phyloP scores from a whole-genome alignment of 2,329 filamentous ascomycete genomes.

The Trichoderma koningii region DNA sequence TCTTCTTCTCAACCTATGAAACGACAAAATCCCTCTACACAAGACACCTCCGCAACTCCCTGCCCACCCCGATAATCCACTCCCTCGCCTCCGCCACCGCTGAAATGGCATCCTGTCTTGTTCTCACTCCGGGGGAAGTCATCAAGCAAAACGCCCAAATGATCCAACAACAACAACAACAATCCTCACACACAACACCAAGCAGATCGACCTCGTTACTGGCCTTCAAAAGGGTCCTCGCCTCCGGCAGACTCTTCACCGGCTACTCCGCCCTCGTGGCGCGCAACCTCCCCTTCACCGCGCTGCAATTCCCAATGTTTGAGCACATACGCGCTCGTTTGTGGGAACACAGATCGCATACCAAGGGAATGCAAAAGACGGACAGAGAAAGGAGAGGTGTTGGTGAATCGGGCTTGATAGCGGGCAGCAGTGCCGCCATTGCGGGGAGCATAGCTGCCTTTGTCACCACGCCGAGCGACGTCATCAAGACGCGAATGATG shows the following conservation, averaged over 20 bases:
- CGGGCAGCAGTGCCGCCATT: slow-evolving; percentile 70
- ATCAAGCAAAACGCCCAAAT: slow-evolving; percentile 95
- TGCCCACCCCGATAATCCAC: slow-evolving; percentile 72
- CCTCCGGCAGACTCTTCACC: slow-evolving; percentile 55
- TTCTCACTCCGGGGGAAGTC: slow-evolving; percentile 86
- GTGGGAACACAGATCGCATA: slow-evolving; percentile 42
- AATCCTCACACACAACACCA: slow-evolving; percentile 2
- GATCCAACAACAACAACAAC: slow-evolving; percentile 46
- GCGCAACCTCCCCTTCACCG: slow-evolving; percentile 83
- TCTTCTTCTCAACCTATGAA: slow-evolving; percentile 92
- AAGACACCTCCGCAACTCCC: slow-evolving; percentile 49
- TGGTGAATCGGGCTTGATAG: slow-evolving; percentile 69
- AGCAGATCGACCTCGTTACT: slow-evolving; percentile 48
- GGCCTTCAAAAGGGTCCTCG: slow-evolving; percentile 52
- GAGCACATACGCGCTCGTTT: slow-evolving; percentile 66
- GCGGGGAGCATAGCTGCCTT: slow-evolving; percentile 76
- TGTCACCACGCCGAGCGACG: slow-evolving; percentile 86
- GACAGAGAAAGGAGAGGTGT: slow-evolving; percentile 41
- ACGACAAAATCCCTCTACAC: slow-evolving; percentile 66
- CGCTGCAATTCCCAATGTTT: slow-evolving; percentile 85
- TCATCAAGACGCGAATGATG: slow-evolving; percentile 90
- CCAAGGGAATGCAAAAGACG: slow-evolving; percentile 28
- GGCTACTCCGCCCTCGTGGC: slow-evolving; percentile 82
- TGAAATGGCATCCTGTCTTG: slow-evolving; percentile 81
- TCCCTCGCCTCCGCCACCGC: slow-evolving; percentile 72